Conservation (phyloP, 257 asterid genomes). For the Voacanga thouarsii region DNA sequence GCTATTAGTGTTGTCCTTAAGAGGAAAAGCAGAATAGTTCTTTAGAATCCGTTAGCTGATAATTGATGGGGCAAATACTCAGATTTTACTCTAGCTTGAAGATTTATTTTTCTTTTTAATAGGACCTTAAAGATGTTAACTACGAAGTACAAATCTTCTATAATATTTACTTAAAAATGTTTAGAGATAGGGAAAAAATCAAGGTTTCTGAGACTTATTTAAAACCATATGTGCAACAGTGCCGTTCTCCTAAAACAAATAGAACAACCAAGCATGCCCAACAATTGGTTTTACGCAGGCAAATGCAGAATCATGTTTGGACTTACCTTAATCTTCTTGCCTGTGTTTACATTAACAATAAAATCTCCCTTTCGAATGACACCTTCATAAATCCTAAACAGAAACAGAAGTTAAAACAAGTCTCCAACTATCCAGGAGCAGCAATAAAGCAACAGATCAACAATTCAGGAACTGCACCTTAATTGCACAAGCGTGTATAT, state of each 20-base stretch:
- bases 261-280: background rate
- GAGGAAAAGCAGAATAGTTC: background rate
- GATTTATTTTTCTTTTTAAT: background rate
- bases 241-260: background rate
- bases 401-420: conserved; percentile 13
- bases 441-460: background rate
- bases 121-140: background rate
- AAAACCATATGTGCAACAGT: background rate
- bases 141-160: background rate
- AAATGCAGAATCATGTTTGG: background rate
- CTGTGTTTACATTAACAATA: conserved; percentile 78
- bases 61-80: background rate
- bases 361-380: conserved; percentile 90
- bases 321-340: conserved; percentile 90
- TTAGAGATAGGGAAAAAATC: background rate
- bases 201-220: background rate
- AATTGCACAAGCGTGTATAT: background rate
- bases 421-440: background rate
- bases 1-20: background rate
- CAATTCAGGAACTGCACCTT: background rate
- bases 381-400: conserved; percentile 87
- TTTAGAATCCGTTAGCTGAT: background rate
- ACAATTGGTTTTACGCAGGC: background rate
- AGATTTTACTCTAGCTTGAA: background rate
- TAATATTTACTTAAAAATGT: background rate